Conservation (phyloP, 331 rosid genomes). For the Ulmus americana region DNA sequence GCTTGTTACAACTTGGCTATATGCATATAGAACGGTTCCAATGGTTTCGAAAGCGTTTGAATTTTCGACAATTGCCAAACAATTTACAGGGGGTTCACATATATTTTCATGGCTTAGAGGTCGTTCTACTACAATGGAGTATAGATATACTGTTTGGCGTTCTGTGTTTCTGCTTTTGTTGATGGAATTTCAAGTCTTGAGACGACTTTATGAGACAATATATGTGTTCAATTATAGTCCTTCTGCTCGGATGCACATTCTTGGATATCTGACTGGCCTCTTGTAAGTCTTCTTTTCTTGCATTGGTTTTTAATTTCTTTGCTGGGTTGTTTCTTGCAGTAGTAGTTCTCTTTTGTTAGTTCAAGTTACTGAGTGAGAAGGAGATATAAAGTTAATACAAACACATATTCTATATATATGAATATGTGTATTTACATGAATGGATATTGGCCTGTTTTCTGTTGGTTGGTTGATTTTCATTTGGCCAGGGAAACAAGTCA, state of each 20-base stretch:
- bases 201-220: constrained; percentile 64
- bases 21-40: constrained; percentile 49
- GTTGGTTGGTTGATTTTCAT: too few species aligned
- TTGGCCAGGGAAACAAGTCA: too few species aligned
- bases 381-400: too few species aligned
- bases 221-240: constrained; percentile 66
- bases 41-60: constrained; percentile 37
- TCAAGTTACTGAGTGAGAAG: too few species aligned
- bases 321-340: not conserved
- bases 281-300: constrained; percentile 54
- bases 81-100: constrained; percentile 58
- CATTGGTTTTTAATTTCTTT: not conserved
- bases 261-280: constrained; percentile 74
- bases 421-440: not conserved
- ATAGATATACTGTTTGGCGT: constrained; percentile 46
- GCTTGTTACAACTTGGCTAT: constrained; percentile 61
- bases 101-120: constrained; percentile 33
- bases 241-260: constrained; percentile 77
- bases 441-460: too few species aligned
- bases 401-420: not conserved
- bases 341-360: too few species aligned
- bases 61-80: constrained; percentile 46
- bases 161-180: constrained; percentile 67
- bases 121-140: constrained; percentile 24
- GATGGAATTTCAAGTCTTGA: constrained; percentile 68